These are phyloP conservation scores for Sporothrix curviconia DNA, from an alignment of 2,329 filamentous ascomycete species.

Conservation along the genomic window DNA sequence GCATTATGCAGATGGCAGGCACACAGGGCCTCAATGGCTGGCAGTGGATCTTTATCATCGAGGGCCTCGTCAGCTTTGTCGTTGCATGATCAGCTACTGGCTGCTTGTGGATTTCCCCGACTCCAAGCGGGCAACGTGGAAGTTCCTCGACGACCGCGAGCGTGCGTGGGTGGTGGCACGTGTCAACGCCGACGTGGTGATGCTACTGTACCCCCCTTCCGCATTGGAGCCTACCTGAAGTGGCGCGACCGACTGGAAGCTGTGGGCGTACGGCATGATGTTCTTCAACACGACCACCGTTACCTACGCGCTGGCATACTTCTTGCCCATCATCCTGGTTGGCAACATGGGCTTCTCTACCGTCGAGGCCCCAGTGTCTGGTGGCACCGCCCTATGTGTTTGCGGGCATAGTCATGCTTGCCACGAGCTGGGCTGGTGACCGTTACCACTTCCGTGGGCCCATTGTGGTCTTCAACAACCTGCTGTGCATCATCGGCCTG, in stretches of 20 bases:
- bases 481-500: constrained; percentile 55
- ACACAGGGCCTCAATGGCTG: constrained; percentile 43
- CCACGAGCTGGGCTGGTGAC: constrained; percentile 58
- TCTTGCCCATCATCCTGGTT: constrained; percentile 67
- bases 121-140: constrained; percentile 42
- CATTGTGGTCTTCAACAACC: constrained; percentile 54
- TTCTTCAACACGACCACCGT: constrained; percentile 64
- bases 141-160: constrained; percentile 47
- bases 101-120: constrained; percentile 60
- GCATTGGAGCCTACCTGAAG: constrained; percentile 39
- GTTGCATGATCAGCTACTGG: constrained; percentile 48
- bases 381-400: constrained; percentile 63
- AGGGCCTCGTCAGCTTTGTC: constrained; percentile 48
- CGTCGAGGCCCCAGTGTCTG: constrained; percentile 60
- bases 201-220: constrained; percentile 47
- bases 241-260: constrained; percentile 46
- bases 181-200: constrained; percentile 54
- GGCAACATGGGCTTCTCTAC: constrained; percentile 57
- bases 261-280: constrained; percentile 57
- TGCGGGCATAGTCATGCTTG: constrained; percentile 56
- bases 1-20: constrained; percentile 59
- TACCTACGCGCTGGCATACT: constrained; percentile 70
- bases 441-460: constrained; percentile 59
- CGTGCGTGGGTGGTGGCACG: constrained; percentile 45
- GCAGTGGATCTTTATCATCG: constrained; percentile 61